Evolutionary conservation across 129 eudicot species (phyloP).

Genomic region (Rutidosis leptorrhynchoides): DNA sequence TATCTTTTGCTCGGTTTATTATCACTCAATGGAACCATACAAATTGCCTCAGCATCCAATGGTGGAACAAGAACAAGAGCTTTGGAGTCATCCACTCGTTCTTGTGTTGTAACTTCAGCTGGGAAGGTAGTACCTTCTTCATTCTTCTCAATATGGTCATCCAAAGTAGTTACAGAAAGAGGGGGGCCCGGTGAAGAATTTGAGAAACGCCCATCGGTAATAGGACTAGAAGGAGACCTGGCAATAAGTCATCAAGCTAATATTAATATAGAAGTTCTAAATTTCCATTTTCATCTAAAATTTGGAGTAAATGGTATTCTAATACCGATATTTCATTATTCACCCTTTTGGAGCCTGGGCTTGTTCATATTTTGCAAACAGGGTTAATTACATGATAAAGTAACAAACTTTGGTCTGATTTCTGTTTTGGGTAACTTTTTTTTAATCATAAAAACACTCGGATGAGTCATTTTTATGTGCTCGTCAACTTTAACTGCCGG

Average conservation of each 20-base stretch:
- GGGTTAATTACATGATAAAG: not conserved
- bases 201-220: constrained; percentile 29
- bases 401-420: not conserved
- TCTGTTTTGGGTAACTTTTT: not conserved
- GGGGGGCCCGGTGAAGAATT: constrained; percentile 32
- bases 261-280: constrained; percentile 1
- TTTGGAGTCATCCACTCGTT: constrained; percentile 45
- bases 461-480: not conserved
- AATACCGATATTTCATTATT: not conserved
- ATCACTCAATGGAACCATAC: constrained; percentile 47
- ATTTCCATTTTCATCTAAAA: constrained; percentile 12
- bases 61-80: constrained; percentile 59
- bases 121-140: constrained; percentile 38
- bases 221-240: constrained; percentile 50
- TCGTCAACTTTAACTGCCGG: not conserved
- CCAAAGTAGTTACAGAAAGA: constrained; percentile 32
- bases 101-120: constrained; percentile 28
- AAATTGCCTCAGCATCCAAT: constrained; percentile 42
- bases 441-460: not conserved
- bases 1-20: constrained; percentile 47
- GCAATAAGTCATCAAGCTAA: not conserved
- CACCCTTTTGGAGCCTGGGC: not conserved
- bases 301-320: constrained; percentile 10
- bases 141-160: constrained; percentile 28
- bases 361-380: not conserved